Evolutionary conservation across 768 basidiomycete species (phyloP).

Genomic region (Daedalea quercina): DNA sequence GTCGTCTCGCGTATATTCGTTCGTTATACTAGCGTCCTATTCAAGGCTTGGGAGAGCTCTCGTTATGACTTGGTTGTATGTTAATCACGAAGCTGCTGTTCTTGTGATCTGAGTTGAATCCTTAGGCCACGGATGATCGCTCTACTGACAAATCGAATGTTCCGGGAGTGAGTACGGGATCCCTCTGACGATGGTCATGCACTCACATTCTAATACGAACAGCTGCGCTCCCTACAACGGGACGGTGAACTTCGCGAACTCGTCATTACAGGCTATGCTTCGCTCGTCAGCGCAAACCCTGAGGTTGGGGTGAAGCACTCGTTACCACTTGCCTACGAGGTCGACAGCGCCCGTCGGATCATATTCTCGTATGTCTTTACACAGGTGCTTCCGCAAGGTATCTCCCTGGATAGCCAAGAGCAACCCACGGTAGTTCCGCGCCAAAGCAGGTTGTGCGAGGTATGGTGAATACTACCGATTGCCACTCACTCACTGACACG

Average conservation of each 20-base stretch:
- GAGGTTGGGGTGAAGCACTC: conserved; percentile 89
- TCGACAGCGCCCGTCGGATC: conserved; percentile 58
- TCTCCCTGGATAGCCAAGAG: conserved; percentile 64
- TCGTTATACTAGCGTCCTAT: conserved; percentile 62
- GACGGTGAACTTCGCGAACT: conserved; percentile 57
- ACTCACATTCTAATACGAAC: neutral
- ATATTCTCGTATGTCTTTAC: conserved; percentile 86
- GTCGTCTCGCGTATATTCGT: conserved; percentile 75
- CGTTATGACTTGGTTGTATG: conserved; percentile 34
- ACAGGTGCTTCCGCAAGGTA: conserved; percentile 72
- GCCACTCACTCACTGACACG: neutral
- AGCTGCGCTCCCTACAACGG: conserved; percentile 18
- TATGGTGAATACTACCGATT: conserved; percentile 8
- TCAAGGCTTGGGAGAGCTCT: conserved; percentile 51
- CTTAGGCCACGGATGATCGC: conserved; percentile 18
- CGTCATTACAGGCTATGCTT: conserved; percentile 73
- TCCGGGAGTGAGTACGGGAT: conserved; percentile 12
- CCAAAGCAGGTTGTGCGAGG: conserved; percentile 29
- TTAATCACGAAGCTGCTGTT: neutral
- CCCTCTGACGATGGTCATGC: neutral
- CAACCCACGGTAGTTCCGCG: conserved; percentile 21
- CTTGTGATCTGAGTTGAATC: neutral
- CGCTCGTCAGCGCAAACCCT: conserved; percentile 77
- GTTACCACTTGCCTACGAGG: conserved; percentile 69
- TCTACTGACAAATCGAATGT: conserved; percentile 21